These are phyloP conservation scores for Meripilus lineatus DNA, from an alignment of 1,284 basidiomycete genomes.

Conservation along the genomic window DNA sequence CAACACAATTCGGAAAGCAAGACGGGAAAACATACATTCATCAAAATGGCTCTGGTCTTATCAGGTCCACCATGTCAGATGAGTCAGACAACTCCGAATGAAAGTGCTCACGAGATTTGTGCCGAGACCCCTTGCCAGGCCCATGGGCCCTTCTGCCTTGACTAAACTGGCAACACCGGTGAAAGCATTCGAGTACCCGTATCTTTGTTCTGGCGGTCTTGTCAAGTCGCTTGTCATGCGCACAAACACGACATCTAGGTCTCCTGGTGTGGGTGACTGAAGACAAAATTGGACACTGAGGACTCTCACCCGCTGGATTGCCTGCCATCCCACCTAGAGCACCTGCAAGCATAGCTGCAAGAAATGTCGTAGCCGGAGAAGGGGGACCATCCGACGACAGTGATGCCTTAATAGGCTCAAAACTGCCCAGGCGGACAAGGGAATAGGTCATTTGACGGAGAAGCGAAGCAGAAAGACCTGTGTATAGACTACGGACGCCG, in stretches of 20 bases:
- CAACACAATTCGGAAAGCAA: slow-evolving; percentile 10
- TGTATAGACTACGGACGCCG: slow-evolving; percentile 73
- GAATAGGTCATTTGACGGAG: slow-evolving; percentile 93
- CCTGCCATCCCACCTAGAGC: slow-evolving; percentile 77
- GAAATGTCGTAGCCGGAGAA: slow-evolving; percentile 42
- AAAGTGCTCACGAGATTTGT: slow-evolving; percentile 64
- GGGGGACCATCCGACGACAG: slow-evolving; percentile 45
- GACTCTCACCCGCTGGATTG: slow-evolving; percentile 66
- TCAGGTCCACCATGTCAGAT: not conserved
- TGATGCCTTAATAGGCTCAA: slow-evolving; percentile 70
- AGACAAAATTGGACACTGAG: no score
- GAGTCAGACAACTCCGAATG: slow-evolving; percentile 1
- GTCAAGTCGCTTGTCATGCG: slow-evolving; percentile 87
- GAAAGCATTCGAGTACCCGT: slow-evolving; percentile 76
- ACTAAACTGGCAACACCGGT: slow-evolving; percentile 64
- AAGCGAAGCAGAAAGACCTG: slow-evolving; percentile 80
- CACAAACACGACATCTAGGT: slow-evolving; percentile 34
- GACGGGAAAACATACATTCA: slow-evolving; percentile 69
- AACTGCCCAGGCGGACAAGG: slow-evolving; percentile 80
- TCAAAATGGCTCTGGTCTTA: slow-evolving; percentile 72
- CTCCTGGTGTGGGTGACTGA: no score
- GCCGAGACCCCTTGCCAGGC: slow-evolving; percentile 72
- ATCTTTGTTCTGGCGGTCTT: slow-evolving; percentile 66
- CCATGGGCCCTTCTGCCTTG: slow-evolving; percentile 65
- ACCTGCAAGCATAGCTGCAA: slow-evolving; percentile 69